Evolutionary conservation across 2,329 filamentous ascomycete genomes (phyloP).

Genomic region (Fusarium mangiferae): DNA sequence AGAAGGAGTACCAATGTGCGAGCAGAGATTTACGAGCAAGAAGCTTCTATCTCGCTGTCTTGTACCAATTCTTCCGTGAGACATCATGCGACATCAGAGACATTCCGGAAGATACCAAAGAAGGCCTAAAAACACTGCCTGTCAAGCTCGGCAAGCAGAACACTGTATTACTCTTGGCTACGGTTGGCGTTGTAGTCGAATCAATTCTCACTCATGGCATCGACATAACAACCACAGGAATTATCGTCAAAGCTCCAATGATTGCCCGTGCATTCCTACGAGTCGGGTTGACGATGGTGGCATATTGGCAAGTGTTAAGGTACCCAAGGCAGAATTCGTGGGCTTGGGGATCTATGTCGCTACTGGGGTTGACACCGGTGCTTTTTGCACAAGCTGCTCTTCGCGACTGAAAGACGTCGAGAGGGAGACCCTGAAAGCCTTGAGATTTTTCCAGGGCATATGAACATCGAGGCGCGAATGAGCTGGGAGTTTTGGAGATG

Average conservation of each 20-base stretch:
- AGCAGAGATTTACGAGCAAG: not conserved
- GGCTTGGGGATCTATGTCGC: constrained; percentile 21
- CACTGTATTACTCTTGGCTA: not conserved
- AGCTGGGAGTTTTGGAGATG: not conserved
- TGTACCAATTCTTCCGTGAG: constrained; percentile 23
- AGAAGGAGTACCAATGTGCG: not conserved
- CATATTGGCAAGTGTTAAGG: constrained; percentile 14
- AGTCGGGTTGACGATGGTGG: constrained; percentile 4
- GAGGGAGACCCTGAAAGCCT: accelerated
- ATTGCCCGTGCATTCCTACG: not conserved
- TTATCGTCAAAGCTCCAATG: not conserved
- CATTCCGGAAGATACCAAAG: constrained; percentile 12
- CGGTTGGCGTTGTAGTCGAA: not conserved
- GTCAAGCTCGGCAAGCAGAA: constrained; percentile 23
- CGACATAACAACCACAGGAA: not conserved
- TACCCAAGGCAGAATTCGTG: constrained; percentile 9
- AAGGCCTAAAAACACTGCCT: constrained; percentile 6
- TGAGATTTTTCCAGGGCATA: not conserved
- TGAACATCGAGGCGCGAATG: not conserved
- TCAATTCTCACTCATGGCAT: constrained; percentile 5
- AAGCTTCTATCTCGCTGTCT: constrained; percentile 11
- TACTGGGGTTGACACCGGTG: constrained; percentile 8
- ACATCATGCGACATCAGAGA: constrained; percentile 18
- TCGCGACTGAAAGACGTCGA: not conserved
- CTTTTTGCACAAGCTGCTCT: constrained; percentile 12